phyloP scores from a whole-genome alignment of 495 filamentous ascomycete genomes.

The Cryomyces minteri region DNA sequence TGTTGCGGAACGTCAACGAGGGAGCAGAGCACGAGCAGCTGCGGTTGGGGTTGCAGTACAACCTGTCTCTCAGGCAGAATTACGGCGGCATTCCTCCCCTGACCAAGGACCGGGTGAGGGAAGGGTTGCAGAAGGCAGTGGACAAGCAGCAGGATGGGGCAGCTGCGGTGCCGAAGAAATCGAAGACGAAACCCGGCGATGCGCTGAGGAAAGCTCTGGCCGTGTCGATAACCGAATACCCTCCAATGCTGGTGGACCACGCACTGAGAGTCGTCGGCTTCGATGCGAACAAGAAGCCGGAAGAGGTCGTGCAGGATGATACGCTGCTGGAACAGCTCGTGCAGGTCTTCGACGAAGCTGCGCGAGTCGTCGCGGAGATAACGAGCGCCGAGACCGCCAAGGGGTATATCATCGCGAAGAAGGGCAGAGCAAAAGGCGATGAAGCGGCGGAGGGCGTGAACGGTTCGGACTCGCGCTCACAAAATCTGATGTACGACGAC shows the following conservation, averaged over 20 bases:
- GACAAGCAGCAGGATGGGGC: slow-evolving; percentile 32
- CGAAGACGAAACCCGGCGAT: slow-evolving; percentile 59
- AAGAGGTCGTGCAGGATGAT: slow-evolving; percentile 49
- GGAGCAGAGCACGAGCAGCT: slow-evolving; percentile 56
- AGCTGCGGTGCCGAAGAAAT: slow-evolving; percentile 37
- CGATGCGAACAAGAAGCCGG: slow-evolving; percentile 42
- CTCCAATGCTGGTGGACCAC: slow-evolving; percentile 75
- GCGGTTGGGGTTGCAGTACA: slow-evolving; percentile 56
- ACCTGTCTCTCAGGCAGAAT: slow-evolving; percentile 66
- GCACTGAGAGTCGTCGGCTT: slow-evolving; percentile 49
- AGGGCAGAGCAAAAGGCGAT: slow-evolving; percentile 14
- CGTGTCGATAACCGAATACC: slow-evolving; percentile 66
- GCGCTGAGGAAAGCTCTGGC: slow-evolving; percentile 61
- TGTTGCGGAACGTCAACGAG: slow-evolving; percentile 69
- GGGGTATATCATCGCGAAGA: slow-evolving; percentile 82
- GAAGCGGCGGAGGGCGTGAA: slow-evolving; percentile 3
- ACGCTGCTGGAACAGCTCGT: slow-evolving; percentile 44
- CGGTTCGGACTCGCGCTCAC: slow-evolving; percentile 20
- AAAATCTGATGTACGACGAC: slow-evolving; percentile 63
- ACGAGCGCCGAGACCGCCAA: slow-evolving; percentile 35
- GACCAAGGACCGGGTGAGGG: slow-evolving; percentile 48
- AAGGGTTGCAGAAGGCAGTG: slow-evolving; percentile 47
- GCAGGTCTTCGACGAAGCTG: slow-evolving; percentile 45
- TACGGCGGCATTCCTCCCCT: slow-evolving; percentile 52
- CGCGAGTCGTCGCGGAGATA: slow-evolving; percentile 40